Conservation (phyloP, 768 basidiomycete genomes). For the Auricularia heimuer region DNA sequence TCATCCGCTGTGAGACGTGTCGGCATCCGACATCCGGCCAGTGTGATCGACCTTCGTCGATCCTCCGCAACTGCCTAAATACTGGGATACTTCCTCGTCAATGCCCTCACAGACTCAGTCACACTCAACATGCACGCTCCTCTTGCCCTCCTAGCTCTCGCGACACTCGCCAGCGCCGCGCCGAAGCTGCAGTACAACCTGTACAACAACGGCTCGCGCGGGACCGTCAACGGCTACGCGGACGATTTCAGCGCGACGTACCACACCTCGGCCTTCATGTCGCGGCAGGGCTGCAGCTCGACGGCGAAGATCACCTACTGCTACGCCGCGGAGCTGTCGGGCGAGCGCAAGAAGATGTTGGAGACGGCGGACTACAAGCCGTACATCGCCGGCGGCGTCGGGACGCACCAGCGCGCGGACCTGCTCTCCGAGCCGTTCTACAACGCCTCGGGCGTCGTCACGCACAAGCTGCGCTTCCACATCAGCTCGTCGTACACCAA, state of each 20-base stretch:
- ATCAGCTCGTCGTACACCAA: background rate
- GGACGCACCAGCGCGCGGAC: background rate
- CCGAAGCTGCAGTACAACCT: background rate
- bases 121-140: no score
- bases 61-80: no score
- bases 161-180: no score
- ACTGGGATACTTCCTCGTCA: no score
- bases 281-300: background rate
- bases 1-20: no score
- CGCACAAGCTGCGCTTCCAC: constrained; percentile 1
- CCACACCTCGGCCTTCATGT: background rate
- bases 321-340: background rate
- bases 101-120: no score
- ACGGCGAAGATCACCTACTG: background rate
- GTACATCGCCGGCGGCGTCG: background rate
- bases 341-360: background rate
- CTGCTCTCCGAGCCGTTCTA: background rate
- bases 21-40: no score
- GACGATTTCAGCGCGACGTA: background rate
- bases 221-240: background rate
- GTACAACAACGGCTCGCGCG: background rate
- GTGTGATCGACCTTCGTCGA: no score
- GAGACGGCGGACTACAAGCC: background rate
- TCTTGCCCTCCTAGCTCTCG: no score
- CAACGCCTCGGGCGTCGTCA: background rate